Base-by-base conservation (phyloP, 2,329 filamentous ascomycete species). In the Hypoxylon sp. region DNA sequence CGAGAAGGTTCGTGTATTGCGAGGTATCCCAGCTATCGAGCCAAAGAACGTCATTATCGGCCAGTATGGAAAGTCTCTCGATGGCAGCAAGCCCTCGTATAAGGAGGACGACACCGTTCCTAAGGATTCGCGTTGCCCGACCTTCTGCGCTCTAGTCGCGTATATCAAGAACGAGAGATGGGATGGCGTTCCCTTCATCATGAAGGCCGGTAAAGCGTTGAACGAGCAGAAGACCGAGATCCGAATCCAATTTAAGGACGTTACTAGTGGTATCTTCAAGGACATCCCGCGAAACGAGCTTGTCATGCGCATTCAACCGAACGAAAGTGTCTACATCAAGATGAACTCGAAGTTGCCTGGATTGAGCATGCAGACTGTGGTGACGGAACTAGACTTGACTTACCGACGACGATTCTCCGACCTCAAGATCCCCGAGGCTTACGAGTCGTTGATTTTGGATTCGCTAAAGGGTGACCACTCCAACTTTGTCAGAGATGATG, bases 211-310 rank as follows among this genome's bases (percentile, higher is more conserved):
- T 66, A 99, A 99, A 80, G 92, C 94, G 32, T 80, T 99, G 60
- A 99, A 99, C 74, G 94, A 99, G 82, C 94, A 99, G 74, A 99
- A 99, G 86, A 99, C 94, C 9, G 94, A 99, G 78, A 94, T 99
- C 63, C 89, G 94, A 69, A 96, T 99, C 66, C 94, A 99, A 74
- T 99, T 97, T 87, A 96, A 96, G 82, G 94, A 99, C 71, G 94
- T 99, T 61, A 97, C 94, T 15, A 97, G 92, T 37, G 94, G 95
- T 63, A 99, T 99, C 75, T 99, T 99, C 81, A 97, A 97, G 83
- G 93, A 99, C 72, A 99, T 99, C 69, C 95, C 94, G 53, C 89
- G 95, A 64, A 99, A 99, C 79, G 94, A 99, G 78, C 88, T 99
- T 62, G 94, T 99, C 67, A 97, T 99, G 79, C 92, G 94, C 63